Conservation (phyloP, 495 filamentous ascomycete genomes). For the Penicillium fimorum region DNA sequence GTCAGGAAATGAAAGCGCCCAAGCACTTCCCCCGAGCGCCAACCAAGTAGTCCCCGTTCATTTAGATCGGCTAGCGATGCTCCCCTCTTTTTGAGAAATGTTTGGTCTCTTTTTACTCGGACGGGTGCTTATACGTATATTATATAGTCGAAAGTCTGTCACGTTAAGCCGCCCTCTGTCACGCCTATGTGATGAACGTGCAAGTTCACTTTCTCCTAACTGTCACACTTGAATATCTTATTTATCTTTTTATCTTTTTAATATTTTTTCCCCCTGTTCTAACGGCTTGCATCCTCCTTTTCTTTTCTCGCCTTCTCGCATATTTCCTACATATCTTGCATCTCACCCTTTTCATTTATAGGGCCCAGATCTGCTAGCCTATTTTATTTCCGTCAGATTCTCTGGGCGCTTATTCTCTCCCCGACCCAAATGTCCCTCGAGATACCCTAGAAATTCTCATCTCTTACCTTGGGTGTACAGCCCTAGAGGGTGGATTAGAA, state of each 20-base stretch:
- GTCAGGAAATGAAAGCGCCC: slow-evolving; percentile 35
- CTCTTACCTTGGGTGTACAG: slow-evolving; percentile 19
- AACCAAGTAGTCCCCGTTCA: slow-evolving; percentile 24
- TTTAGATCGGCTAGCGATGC: slow-evolving; percentile 34
- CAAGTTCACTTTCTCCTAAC: slow-evolving; percentile 9
- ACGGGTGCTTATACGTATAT: slow-evolving; percentile 20
- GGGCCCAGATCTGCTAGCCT: slow-evolving; percentile 21
- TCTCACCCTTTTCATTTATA: slow-evolving; percentile 21
- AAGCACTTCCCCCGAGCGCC: slow-evolving; percentile 24
- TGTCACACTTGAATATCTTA: slow-evolving; percentile 11
- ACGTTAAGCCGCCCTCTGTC: slow-evolving; percentile 28
- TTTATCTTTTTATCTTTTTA: slow-evolving; percentile 12
- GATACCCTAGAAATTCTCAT: slow-evolving; percentile 14
- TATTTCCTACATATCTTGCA: slow-evolving; percentile 14
- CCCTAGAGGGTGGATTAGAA: slow-evolving; percentile 20
- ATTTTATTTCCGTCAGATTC: slow-evolving; percentile 12
- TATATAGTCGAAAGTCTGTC: slow-evolving; percentile 16
- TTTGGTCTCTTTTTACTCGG: not conserved
- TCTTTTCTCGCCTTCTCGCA: slow-evolving; percentile 19
- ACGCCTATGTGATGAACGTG: slow-evolving; percentile 33
- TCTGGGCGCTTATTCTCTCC: slow-evolving; percentile 17
- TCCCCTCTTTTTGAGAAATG: slow-evolving; percentile 12
- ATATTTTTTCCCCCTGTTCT: not conserved
- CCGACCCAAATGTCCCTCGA: slow-evolving; percentile 22
- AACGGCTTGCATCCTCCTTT: slow-evolving; percentile 4